Evolutionary conservation across 306 rosid genomes (phyloP).

Genomic region (Ziziphus jujuba): DNA sequence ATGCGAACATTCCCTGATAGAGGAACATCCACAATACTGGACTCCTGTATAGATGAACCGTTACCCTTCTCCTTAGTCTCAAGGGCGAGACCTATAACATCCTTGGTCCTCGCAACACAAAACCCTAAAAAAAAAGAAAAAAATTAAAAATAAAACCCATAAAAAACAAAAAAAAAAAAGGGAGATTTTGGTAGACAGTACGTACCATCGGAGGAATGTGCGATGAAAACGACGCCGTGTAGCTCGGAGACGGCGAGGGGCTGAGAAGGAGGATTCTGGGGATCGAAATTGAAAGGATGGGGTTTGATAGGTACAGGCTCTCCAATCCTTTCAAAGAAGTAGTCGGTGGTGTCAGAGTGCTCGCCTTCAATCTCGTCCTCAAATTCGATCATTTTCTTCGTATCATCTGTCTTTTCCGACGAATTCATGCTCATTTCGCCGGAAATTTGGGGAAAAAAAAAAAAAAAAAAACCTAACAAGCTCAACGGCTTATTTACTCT

Average conservation of each 20-base stretch:
- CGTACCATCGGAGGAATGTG: constrained; percentile 54
- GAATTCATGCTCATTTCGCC: background rate
- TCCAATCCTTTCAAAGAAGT: constrained; percentile 68
- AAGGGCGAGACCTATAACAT: constrained; percentile 60
- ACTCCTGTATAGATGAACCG: constrained; percentile 51
- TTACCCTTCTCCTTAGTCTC: constrained; percentile 51
- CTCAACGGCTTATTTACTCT: too few relatives aligned
- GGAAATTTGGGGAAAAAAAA: too few relatives aligned
- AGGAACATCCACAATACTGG: constrained; percentile 60
- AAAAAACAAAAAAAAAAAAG: background rate
- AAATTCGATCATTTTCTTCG: constrained; percentile 23
- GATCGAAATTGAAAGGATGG: constrained; percentile 42
- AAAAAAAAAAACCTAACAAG: too few relatives aligned
- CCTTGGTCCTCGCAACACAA: constrained; percentile 62
- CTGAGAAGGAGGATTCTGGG: constrained; percentile 48
- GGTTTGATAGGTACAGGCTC: constrained; percentile 56
- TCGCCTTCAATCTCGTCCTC: constrained; percentile 58
- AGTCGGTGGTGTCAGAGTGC: constrained; percentile 32
- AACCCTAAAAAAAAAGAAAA: constrained; percentile 48
- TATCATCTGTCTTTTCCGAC: background rate
- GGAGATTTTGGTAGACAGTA: too few relatives aligned
- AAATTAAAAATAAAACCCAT: background rate
- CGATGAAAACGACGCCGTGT: constrained; percentile 61
- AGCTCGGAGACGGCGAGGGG: constrained; percentile 78
- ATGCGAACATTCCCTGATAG: constrained; percentile 50